Evolutionary conservation across 225 moss, liverwort and hornwort genomes (phyloP), one percentile per base, ranked within the genome.

Genomic region (Takakia lepidozioides): DNA sequence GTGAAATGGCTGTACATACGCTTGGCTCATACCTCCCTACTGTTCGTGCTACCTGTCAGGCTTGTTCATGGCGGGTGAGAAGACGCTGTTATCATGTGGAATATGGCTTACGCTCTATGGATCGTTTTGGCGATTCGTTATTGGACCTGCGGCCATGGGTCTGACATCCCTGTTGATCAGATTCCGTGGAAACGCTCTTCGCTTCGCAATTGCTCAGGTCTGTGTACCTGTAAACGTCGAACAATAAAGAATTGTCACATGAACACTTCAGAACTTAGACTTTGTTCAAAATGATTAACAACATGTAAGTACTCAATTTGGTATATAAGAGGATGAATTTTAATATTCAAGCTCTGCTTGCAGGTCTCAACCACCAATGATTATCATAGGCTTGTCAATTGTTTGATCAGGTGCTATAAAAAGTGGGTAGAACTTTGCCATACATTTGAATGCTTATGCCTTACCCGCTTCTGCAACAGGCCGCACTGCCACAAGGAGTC

Each of bases 141-240:
- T 79, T 1, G 76, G 73, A 5, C 86, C 82, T 15, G 16, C 14
- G 0, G 19, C 55, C 2, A 80, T 86, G 82, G 74, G 64, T 1
- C 34, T 82, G 3, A 66, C 52, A 18, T 59, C 75, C 8, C 54
- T 63, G 3, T 15, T 65, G 14, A 46, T 76, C 10, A 70, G 73
- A 15, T 0, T 80, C 0, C 61, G 70, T 4, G 70, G 82, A 2
- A 56, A 72, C 19, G 38, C 48, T 10, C 60, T 82, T 25, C 70
- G 55, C 0, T 79, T 86, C 51, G 46, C 75, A 15, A 3, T 83
- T 40, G 23, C 81, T 28, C 86, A 86, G 69, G 86, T 82, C n/a
- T 35, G 47, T 29, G 28, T 13, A 46, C 24, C 25, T 16, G 28
- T 46, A 9, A 25, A 41, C 19, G 25, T 24, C 24, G n/a, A 16